Conservation (phyloP, 1,139 yeast genomes). For the Saccharomycopsis crataegensis region DNA sequence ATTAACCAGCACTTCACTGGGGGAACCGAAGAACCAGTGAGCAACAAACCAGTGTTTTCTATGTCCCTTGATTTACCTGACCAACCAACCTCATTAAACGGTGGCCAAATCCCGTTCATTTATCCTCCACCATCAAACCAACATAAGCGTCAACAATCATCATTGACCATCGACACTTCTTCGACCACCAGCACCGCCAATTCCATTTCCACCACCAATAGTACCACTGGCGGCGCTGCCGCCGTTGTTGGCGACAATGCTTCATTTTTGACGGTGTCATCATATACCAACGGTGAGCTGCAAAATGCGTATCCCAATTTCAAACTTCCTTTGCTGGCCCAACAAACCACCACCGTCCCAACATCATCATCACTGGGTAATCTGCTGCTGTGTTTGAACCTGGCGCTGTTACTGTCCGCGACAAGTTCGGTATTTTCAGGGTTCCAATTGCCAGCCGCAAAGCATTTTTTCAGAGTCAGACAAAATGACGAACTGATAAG, state of each 20-base stretch:
- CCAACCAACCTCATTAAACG: conserved; percentile 2
- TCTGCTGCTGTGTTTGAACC: not conserved
- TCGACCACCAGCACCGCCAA: conserved; percentile 20
- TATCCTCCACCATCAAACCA: not conserved
- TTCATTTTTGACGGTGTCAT: not conserved
- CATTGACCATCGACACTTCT: conserved; percentile 24
- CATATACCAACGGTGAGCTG: not conserved
- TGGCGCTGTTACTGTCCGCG: not conserved
- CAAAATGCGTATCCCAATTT: not conserved
- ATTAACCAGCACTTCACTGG: no score
- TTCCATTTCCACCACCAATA: not conserved
- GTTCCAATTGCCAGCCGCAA: conserved; percentile 20
- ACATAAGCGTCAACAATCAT: conserved; percentile 12
- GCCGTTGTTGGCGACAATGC: not conserved
- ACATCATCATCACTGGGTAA: no score
- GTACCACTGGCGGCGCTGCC: no score
- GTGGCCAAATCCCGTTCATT: not conserved
- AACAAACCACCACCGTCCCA: no score
- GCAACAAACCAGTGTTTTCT: no score
- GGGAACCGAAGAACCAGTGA: no score
- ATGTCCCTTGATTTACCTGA: no score
- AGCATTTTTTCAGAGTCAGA: conserved; percentile 16
- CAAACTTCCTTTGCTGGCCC: no score
- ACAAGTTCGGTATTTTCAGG: conserved; percentile 17
- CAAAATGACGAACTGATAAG: conserved; percentile 20